phyloP scores from a whole-genome alignment of 2,329 filamentous ascomycete genomes.

The Calonectria pteridis region DNA sequence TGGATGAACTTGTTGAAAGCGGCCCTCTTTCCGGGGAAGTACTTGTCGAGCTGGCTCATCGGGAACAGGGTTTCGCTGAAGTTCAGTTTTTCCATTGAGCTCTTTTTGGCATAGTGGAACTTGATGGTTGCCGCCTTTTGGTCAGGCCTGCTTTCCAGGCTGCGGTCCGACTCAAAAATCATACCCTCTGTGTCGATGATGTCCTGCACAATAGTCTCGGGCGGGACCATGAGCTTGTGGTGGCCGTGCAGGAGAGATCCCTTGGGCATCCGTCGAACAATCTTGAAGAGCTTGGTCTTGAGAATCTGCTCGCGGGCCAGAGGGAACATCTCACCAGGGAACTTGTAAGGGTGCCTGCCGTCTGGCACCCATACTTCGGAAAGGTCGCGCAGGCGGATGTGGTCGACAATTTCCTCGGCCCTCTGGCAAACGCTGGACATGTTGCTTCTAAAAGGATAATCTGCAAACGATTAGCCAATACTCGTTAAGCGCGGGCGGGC shows the following conservation, averaged over 20 bases:
- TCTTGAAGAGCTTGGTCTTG: conserved; percentile 3
- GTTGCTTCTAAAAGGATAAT: not conserved
- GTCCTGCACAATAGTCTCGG: not conserved
- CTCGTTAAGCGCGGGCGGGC: no score
- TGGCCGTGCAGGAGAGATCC: conserved; percentile 1
- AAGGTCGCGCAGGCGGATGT: not conserved
- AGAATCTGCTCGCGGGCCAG: not conserved
- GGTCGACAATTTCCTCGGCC: not conserved
- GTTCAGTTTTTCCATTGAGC: not conserved
- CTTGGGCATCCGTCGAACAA: not conserved
- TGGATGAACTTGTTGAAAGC: not conserved
- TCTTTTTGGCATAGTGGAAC: not conserved
- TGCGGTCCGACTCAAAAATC: not conserved
- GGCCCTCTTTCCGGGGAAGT: not conserved
- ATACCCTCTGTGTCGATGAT: not conserved
- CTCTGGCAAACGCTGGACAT: not conserved
- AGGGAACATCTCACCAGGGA: not conserved
- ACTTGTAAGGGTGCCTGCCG: not conserved
- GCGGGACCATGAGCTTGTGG: not conserved
- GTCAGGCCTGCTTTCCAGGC: not conserved
- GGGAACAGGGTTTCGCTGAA: not conserved
- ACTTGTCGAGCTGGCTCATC: not conserved
- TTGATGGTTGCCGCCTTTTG: not conserved
- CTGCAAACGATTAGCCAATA: not conserved
- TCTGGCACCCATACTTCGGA: not conserved